phyloP scores from a whole-genome alignment of 2,329 filamentous ascomycete species.

The Sordariomycetes sp. region DNA sequence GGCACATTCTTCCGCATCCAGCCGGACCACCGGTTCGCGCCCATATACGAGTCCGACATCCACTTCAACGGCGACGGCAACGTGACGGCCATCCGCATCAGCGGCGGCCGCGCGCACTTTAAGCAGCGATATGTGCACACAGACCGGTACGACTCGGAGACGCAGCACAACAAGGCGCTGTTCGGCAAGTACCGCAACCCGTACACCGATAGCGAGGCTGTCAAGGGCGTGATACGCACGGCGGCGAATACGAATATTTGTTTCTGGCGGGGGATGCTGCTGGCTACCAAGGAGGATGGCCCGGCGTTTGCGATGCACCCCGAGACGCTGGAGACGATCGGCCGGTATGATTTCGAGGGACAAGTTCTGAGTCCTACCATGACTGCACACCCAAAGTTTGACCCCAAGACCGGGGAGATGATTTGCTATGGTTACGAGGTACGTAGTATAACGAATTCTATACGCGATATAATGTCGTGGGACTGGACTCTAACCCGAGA shows the following conservation, averaged over 20 bases:
- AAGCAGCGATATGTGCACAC: slow-evolving; percentile 25
- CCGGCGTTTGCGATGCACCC: slow-evolving; percentile 30
- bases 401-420: slow-evolving; percentile 26
- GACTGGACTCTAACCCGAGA: background rate
- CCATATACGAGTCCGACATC: slow-evolving; percentile 2
- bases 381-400: slow-evolving; percentile 30
- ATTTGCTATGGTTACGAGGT: slow-evolving; percentile 29
- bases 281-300: slow-evolving; percentile 36
- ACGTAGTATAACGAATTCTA: slow-evolving; percentile 20
- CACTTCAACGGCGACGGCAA: slow-evolving; percentile 26
- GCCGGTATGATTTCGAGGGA: slow-evolving; percentile 28
- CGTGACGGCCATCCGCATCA: slow-evolving; percentile 21
- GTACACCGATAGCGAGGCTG: slow-evolving; percentile 23
- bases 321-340: slow-evolving; percentile 26
- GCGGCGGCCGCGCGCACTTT: slow-evolving; percentile 18
- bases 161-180: slow-evolving; percentile 18
- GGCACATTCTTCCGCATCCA: slow-evolving; percentile 9
- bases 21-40: slow-evolving; percentile 2
- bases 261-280: slow-evolving; percentile 32
- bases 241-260: slow-evolving; percentile 41
- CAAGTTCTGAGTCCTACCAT: slow-evolving; percentile 25
- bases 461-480: background rate
- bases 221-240: slow-evolving; percentile 12
- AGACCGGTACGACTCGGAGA: slow-evolving; percentile 24
- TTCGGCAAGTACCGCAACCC: slow-evolving; percentile 27